Evolutionary conservation across 331 rosid genomes (phyloP), one percentile per base, ranked within the genome.

Genomic region (Quercus phellos): DNA sequence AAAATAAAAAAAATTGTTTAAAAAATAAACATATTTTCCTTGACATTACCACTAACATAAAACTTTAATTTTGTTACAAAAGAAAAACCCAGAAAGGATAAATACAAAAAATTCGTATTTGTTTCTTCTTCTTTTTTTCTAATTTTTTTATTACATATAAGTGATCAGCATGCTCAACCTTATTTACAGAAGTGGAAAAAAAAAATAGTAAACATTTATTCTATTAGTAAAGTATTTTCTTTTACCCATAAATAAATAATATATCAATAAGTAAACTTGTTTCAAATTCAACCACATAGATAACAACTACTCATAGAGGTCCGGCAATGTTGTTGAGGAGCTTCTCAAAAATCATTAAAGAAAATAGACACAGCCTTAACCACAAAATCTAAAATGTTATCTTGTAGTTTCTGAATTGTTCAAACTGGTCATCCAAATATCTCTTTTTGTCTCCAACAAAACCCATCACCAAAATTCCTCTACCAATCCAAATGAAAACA

Each of bases 321-420:
- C 77, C 82, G n/a, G 89, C 76, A 85, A 91, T 87, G 64, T 78
- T 87, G 73, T 66, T 81, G 72, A 93, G 84, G 72, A 88, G 84
- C 75, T 85, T 90, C 70, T 85, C 90, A 68, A 0, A 96, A 91
- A 82, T 91, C 92, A 71, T 80, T 88, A 84, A 90, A 89, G 83
- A 85, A 92, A 80, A 92, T 86, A 35, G 86, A 80, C n/a, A 89
- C 84, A 75, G 90, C 92, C 84, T 93, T 94, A 19, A 77, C 43
- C 76, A 88, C 93, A 79, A 91, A 93, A 81, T 91, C 85, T 1
- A 92, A 93, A 76, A 78, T 91, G 75, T 63, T 85, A 64, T 91
- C 94, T 58, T 89, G 92, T 34, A 93, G 86, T 77, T 87, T 87
- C 85, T 84, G 84, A 50, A 90, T 84, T 90, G 91, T 53, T 63